Conservation (phyloP, 305 asterid species). For the Andrographis paniculata region DNA sequence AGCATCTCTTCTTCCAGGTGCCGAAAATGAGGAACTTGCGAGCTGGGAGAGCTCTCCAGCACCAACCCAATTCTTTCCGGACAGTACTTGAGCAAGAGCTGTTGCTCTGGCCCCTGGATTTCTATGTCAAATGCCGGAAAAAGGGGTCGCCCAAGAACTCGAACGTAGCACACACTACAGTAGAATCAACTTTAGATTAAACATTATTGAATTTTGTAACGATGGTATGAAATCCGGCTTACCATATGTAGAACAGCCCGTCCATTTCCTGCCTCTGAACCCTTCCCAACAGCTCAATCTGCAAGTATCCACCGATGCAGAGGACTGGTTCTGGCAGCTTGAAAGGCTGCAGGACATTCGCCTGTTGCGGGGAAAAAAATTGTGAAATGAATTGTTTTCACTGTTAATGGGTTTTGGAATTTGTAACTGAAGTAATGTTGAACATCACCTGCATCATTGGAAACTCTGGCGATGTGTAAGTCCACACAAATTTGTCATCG, state of each 20-base stretch:
- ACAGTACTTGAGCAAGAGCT: slow-evolving; percentile 34
- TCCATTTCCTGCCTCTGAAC: slow-evolving; percentile 70
- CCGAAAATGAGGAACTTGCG: slow-evolving; percentile 21
- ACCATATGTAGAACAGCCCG: slow-evolving; percentile 66
- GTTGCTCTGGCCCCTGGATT: slow-evolving; percentile 31
- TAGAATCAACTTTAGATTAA: background rate
- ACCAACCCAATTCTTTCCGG: slow-evolving; percentile 27
- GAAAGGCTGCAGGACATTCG: slow-evolving; percentile 60
- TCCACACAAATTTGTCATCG: slow-evolving; percentile 77
- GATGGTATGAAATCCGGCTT: slow-evolving; percentile 17
- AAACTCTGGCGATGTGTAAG: slow-evolving; percentile 65
- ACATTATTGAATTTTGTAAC: background rate
- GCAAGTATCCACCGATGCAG: slow-evolving; percentile 69
- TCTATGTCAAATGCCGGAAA: slow-evolving; percentile 52
- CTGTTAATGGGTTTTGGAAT: background rate
- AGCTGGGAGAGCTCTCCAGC: slow-evolving; percentile 19
- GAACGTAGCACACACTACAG: slow-evolving; percentile 58
- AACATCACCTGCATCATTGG: slow-evolving; percentile 58
- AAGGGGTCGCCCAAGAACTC: slow-evolving; percentile 53
- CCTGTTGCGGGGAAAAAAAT: slow-evolving; percentile 32
- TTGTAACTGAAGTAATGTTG: background rate
- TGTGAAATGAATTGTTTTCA: background rate
- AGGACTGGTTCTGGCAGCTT: slow-evolving; percentile 63
- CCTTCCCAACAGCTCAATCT: slow-evolving; percentile 64
- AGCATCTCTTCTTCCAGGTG: slow-evolving; percentile 34